These are phyloP conservation scores for Diospyros lotus DNA, from an alignment of 148 eudicot genomes.

Conservation along the genomic window DNA sequence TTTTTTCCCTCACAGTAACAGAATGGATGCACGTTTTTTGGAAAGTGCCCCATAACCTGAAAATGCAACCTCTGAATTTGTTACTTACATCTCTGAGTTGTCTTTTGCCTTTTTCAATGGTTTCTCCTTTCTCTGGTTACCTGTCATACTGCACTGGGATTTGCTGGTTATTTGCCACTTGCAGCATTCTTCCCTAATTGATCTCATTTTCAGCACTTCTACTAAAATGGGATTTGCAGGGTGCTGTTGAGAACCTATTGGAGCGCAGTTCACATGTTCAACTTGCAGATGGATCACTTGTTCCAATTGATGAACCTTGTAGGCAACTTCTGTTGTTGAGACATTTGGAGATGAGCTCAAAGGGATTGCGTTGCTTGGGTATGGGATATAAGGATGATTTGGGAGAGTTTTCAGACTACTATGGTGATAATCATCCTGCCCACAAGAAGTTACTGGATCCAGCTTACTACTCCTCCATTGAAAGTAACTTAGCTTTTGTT, in stretches of 20 bases:
- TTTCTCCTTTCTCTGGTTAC: neutral
- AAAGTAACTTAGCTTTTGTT: conserved; percentile 65
- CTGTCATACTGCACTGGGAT: neutral
- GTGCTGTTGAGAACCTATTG: conserved; percentile 83
- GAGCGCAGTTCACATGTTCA: conserved; percentile 72
- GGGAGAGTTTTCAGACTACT: conserved; percentile 62
- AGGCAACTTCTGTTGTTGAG: conserved; percentile 46
- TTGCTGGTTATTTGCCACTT: neutral
- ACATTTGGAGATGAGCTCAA: conserved; percentile 74
- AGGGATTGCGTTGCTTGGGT: conserved; percentile 81
- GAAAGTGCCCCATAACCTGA: neutral
- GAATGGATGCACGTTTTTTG: neutral
- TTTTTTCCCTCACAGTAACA: neutral
- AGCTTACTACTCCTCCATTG: conserved; percentile 53
- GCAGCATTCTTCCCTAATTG: neutral
- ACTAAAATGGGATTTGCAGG: conserved; percentile 41
- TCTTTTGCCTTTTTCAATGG: neutral
- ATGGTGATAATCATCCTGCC: conserved; percentile 54
- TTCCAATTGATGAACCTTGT: conserved; percentile 61
- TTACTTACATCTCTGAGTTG: neutral
- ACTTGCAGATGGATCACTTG: conserved; percentile 77
- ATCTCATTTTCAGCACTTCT: neutral
- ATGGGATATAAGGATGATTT: conserved; percentile 77
- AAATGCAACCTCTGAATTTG: neutral
- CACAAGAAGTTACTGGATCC: conserved; percentile 83